phyloP scores from a whole-genome alignment of 371 early-diverging fungal species.

The Paramicrosporidium saccamoebae region DNA sequence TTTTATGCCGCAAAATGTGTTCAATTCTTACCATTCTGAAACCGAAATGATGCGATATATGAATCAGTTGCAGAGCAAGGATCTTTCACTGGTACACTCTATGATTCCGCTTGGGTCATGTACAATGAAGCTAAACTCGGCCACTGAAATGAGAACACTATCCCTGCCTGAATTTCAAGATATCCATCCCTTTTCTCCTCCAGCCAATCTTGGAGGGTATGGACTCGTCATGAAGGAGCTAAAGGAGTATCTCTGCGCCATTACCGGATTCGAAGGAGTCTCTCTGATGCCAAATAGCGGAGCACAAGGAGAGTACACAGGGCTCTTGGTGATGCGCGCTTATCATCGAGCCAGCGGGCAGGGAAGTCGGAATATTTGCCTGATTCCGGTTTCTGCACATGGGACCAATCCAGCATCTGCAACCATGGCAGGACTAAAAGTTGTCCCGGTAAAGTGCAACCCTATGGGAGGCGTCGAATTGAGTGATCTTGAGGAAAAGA shows the following conservation, averaged over 20 bases:
- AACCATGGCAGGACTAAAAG: slow-evolving; percentile 76
- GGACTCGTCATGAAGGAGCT: slow-evolving; percentile 42
- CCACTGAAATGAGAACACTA: slow-evolving; percentile 85
- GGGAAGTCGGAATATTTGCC: slow-evolving; percentile 45
- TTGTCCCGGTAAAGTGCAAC: slow-evolving; percentile 66
- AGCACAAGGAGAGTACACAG: slow-evolving; percentile 91
- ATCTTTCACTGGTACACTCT: slow-evolving; percentile 71
- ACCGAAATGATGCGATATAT: slow-evolving; percentile 92
- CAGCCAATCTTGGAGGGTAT: slow-evolving; percentile 66
- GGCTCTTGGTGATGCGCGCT: slow-evolving; percentile 61
- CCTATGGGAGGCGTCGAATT: slow-evolving; percentile 63
- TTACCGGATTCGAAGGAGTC: slow-evolving; percentile 71
- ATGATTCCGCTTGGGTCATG: slow-evolving; percentile 94
- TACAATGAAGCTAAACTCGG: slow-evolving; percentile 94
- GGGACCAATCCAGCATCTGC: slow-evolving; percentile 96
- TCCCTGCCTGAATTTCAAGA: slow-evolving; percentile 80
- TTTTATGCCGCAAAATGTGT: slow-evolving; percentile 52
- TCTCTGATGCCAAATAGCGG: slow-evolving; percentile 87
- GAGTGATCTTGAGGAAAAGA: slow-evolving; percentile 49
- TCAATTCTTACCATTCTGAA: slow-evolving; percentile 82
- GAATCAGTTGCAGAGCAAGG: slow-evolving; percentile 61
- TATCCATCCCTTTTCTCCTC: slow-evolving; percentile 83
- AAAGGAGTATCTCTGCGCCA: slow-evolving; percentile 41
- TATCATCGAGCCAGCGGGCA: slow-evolving; percentile 55
- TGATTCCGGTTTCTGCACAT: slow-evolving; percentile 89